Base-by-base conservation (phyloP, 1,284 basidiomycete genomes). In the Chalciporus sp. region DNA sequence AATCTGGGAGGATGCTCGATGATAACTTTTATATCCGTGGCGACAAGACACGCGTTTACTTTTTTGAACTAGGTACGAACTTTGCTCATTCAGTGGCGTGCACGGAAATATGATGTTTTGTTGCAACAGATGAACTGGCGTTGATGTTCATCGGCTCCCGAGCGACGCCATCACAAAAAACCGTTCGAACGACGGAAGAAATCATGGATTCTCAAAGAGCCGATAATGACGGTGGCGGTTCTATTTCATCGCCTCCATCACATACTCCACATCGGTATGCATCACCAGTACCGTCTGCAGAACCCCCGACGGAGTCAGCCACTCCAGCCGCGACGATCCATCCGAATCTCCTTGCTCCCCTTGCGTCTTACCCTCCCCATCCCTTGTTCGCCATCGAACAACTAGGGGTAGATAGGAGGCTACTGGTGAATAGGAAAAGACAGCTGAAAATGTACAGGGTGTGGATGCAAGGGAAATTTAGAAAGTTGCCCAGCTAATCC, bases 21-120 rank as follows among this genome's bases (percentile, higher is more conserved):
- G 94, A 96, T 48, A 95, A 96, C 69, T 92, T 96, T 59, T 98
- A 98, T 65, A 88, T 95, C 47, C 83, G 96, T 45, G 96, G 96
- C 1, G 96, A 99, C 72, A 96, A 95, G 60, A 99, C 96, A 0
- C 79, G 97, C 33, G 95, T 98, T 0, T 98, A 97, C 71, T 98
- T 97, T 70, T 98, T 98, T 64, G 90, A 92, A 58, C 70, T 90
- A 17, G 91, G 92, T 90, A 59, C 43, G 79, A 16, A 4, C 28
- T 50, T 23, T 52, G 17, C 50, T 28, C 28, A 29, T 44, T 23
- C 23, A 33, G 29, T 39, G 16, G 20, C 19, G 26, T 2, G 9
- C 35, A 8, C 26, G 42, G 16, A 27, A 45, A 49, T 16, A 7
- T 29, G 10, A 37, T 14, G 16, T 20, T 27, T 3, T 11, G 27